These are phyloP conservation scores for Apiospora pterosperma DNA, from an alignment of 2,329 filamentous ascomycete genomes.

Conservation along the genomic window DNA sequence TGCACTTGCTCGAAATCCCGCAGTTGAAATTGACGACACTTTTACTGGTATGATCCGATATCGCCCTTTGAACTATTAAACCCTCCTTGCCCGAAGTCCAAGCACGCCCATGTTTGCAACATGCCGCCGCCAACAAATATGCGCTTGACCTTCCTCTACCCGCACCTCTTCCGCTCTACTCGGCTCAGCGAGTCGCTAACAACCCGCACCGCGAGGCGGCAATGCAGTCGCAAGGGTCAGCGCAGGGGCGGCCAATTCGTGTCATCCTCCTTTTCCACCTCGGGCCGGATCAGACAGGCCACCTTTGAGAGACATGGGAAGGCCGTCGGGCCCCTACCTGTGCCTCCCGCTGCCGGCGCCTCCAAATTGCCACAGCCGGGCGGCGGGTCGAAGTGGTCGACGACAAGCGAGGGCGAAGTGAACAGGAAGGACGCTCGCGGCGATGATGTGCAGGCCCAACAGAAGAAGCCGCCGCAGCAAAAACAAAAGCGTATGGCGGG, in stretches of 20 bases:
- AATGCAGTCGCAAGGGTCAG: slow-evolving; percentile 23
- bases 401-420: slow-evolving; percentile 12
- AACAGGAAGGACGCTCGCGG: slow-evolving; percentile 11
- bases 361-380: slow-evolving; percentile 19
- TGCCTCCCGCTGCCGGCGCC: slow-evolving; percentile 22
- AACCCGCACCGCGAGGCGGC: slow-evolving; percentile 37
- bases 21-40: background rate
- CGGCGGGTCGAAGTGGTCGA: background rate
- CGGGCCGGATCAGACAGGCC: slow-evolving; percentile 35
- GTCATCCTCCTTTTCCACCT: slow-evolving; percentile 31
- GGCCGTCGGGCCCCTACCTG: slow-evolving; percentile 51
- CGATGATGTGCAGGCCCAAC: background rate
- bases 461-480: slow-evolving; percentile 6
- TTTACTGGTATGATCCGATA: background rate
- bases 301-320: slow-evolving; percentile 57
- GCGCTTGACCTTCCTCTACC: slow-evolving; percentile 66
- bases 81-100: too few species aligned
- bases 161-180: slow-evolving; percentile 58
- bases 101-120: background rate
- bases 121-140: background rate
- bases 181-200: slow-evolving; percentile 28
- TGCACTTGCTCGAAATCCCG: background rate
- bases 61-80: background rate
- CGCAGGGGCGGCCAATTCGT: slow-evolving; percentile 10
- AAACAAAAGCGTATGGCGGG: slow-evolving; percentile 3